Base-by-base conservation (phyloP, 2,329 filamentous ascomycete species). In the Epichloe festucae region DNA sequence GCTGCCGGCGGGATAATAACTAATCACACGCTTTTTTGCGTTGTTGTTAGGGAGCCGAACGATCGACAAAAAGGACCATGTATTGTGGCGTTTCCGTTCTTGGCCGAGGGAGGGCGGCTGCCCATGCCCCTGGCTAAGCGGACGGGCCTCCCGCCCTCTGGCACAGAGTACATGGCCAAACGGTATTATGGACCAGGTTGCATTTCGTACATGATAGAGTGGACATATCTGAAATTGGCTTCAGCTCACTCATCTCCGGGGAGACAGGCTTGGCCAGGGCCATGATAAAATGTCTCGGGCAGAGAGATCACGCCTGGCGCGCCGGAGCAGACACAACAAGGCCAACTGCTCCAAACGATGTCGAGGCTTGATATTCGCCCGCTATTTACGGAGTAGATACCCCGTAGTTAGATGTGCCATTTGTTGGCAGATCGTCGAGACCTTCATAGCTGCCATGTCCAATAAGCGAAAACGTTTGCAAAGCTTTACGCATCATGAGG, bases 281-380 rank as follows among this genome's bases (percentile, higher is more conserved):
- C 44, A 56, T 52, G 51, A 49, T 50, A 35, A 51, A n/a, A 54
- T 54, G 56, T 58, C 55, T 57, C 51, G 55, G 54, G 36, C 51
- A 54, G 40, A 49, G 41, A 31, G 38, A 49, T 43, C 35, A 39
- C 50, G 34, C 27, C 36, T 52, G 45, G 51, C 38, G 40, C 38
- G 39, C 38, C 48, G 31, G 50, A 35, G 12, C 23, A 40, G 19
- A 34, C 35, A 19, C 40, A n/a, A 44, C 19, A 48, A 38, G 27
- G 45, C 14, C 12, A 42, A 48, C 17, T 42, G 34, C 21, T 41
- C 23, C 21, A 21, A 17, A 19, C 23, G n/a, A 14, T 35, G 23
- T 39, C 21, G 45, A 21, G 45, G 21, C 43, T 35, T 46, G 43
- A 46, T 46, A 27, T 35, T 31, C 17, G 19, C 21, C 31, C 46